These are phyloP conservation scores for Sporothrix luriei DNA, from an alignment of 2,329 filamentous ascomycete species.

Conservation along the genomic window DNA sequence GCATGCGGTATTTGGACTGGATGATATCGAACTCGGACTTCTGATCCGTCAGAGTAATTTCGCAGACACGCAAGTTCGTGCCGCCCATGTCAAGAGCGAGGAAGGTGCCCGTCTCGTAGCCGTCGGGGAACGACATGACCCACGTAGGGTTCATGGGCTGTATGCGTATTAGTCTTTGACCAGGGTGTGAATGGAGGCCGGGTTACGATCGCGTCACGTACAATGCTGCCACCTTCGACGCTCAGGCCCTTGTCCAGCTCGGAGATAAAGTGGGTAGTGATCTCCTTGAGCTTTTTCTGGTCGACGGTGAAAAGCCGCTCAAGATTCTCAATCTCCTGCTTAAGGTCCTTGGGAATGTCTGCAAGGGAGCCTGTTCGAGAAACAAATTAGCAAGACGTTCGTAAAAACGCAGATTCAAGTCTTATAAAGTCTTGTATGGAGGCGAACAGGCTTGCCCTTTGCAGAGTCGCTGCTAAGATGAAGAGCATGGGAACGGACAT, in stretches of 20 bases:
- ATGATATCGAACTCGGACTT: conserved; percentile 92
- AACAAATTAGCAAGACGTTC: background rate
- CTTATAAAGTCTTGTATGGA: background rate
- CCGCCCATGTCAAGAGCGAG: conserved; percentile 94
- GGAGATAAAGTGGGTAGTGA: conserved; percentile 84
- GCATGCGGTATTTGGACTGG: conserved; percentile 95
- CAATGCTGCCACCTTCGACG: conserved; percentile 88
- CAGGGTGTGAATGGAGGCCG: background rate
- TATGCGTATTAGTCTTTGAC: background rate
- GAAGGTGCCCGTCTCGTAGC: conserved; percentile 83
- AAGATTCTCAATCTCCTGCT: conserved; percentile 76
- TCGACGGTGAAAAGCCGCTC: conserved; percentile 84
- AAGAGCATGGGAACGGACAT: conserved; percentile 4
- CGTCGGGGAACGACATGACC: conserved; percentile 88
- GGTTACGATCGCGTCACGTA: conserved; percentile 53
- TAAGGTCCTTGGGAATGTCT: conserved; percentile 83
- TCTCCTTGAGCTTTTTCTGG: conserved; percentile 78
- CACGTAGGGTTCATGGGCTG: conserved; percentile 98
- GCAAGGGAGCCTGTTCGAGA: conserved; percentile 73
- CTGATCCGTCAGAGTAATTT: conserved; percentile 83
- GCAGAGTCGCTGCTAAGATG: conserved; percentile 4
- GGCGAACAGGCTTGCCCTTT: background rate
- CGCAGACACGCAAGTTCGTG: conserved; percentile 92
- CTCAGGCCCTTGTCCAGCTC: conserved; percentile 87
- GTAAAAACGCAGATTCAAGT: no score